These are phyloP conservation scores for Blastobotrys malaysiensis DNA, from an alignment of 1,139 yeast genomes.

Conservation along the genomic window DNA sequence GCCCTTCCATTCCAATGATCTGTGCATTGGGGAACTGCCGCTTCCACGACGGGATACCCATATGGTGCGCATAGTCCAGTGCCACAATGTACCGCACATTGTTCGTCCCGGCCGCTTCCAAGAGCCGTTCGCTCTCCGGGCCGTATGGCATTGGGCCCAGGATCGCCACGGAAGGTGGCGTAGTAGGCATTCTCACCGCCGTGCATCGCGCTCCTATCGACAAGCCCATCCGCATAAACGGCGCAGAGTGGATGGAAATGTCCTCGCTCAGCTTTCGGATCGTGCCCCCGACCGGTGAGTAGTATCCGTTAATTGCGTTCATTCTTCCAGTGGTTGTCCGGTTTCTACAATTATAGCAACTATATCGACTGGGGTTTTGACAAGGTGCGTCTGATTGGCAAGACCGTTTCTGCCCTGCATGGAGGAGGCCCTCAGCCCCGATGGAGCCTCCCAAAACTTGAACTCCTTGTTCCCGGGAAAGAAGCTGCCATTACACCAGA, in stretches of 20 bases:
- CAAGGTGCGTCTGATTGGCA: not conserved
- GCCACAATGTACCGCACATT: conserved; percentile 32
- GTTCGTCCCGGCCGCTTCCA: conserved; percentile 37
- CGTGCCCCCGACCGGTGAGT: conserved; percentile 38
- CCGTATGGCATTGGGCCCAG: conserved; percentile 63
- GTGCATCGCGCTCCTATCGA: conserved; percentile 55
- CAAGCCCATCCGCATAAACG: conserved; percentile 17
- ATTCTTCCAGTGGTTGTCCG: not conserved
- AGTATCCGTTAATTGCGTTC: conserved; percentile 12
- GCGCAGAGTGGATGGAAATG: conserved; percentile 44
- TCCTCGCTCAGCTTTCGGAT: conserved; percentile 42
- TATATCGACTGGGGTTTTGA: too few relatives aligned
- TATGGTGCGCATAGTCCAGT: conserved; percentile 31
- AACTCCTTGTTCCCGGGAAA: too few relatives aligned
- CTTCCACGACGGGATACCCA: conserved; percentile 43
- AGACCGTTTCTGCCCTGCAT: not conserved
- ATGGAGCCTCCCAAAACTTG: too few relatives aligned
- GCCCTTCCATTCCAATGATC: conserved; percentile 45
- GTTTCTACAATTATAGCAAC: too few relatives aligned
- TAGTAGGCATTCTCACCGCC: conserved; percentile 38
- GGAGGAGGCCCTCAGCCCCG: not conserved
- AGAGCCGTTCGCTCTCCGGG: conserved; percentile 36
- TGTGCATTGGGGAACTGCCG: conserved; percentile 44
- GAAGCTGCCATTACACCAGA: too few relatives aligned
- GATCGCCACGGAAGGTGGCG: conserved; percentile 37